Evolutionary conservation across 192 early-diverging fungal genomes (phyloP), one percentile per base, ranked within the genome.

Genomic region (Backusella liffmaniae): DNA sequence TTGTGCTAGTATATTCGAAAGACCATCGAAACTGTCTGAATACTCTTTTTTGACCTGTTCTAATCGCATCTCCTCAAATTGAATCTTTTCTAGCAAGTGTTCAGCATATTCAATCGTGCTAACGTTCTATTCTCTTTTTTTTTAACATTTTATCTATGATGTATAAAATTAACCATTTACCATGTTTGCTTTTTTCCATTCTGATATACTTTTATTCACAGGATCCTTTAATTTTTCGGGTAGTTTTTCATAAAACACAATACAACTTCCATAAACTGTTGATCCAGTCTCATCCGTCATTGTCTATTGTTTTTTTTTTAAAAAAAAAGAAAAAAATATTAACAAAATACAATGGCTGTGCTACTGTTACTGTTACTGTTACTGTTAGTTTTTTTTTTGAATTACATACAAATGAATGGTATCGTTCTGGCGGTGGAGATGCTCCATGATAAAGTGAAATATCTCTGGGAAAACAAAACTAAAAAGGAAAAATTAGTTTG

Each of bases 391-490:
- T 5, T n/a, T 16, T 49, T 49, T 49, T 7, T 49, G 23, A 39
- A 42, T 15, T 39, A 77, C 74, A 73, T 81, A 81, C 80, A 73
- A 82, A 82, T 30, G 80, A 82, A 70, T 82, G 80, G 2, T 34
- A 41, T 18, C 62, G 66, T 23, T 78, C 76, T 26, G 77, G 59
- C 10, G 80, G 80, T n/a, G 80, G 77, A 13, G 21, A 26, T 32
- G 37, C 32, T 2, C 71, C 77, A 42, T 82, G 76, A 16, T 66
- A 46, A 34, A 82, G 65, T 37, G 46, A 73, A 5, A 82, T 82
- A 70, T 82, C 80, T 70, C 72, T 74, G 0, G 80, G 80, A 65
- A 82, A 82, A 51, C 77, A 82, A 72, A 82, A 82, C 80, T 82
- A 75, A 51, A 21, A 39, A 37, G 16, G 23, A 15, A 32, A 26